Conservation (phyloP, 2,329 filamentous ascomycete genomes). For the Beauveria asiatica region DNA sequence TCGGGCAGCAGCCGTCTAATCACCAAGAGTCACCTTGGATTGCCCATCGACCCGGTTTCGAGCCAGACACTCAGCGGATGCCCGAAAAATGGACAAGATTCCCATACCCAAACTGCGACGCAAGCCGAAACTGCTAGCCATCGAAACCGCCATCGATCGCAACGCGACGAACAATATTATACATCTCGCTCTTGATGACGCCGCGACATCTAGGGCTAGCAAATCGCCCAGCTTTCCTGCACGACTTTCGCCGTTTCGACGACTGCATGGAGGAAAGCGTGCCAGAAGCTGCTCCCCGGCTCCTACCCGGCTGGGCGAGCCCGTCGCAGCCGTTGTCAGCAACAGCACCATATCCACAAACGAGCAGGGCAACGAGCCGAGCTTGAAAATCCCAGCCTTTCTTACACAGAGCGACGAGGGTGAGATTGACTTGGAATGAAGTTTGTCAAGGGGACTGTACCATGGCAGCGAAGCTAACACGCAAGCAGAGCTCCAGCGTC, state of each 20-base stretch:
- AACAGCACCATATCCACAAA: constrained; percentile 23
- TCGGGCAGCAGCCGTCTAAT: neutral
- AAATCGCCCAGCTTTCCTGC: constrained; percentile 16
- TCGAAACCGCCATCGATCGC: constrained; percentile 32
- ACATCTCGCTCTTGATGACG: neutral
- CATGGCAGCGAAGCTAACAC: neutral
- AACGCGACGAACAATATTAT: constrained; percentile 15
- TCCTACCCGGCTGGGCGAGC: neutral
- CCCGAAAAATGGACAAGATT: constrained; percentile 31
- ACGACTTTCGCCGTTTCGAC: constrained; percentile 34
- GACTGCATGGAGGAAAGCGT: constrained; percentile 39
- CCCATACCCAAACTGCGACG: constrained; percentile 34
- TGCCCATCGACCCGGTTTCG: neutral
- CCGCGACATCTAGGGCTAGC: neutral
- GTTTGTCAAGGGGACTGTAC: neutral
- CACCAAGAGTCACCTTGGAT: neutral
- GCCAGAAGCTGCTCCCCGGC: constrained; percentile 34
- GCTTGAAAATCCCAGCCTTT: constrained; percentile 28
- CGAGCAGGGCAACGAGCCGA: constrained; percentile 15
- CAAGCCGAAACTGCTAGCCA: constrained; percentile 35
- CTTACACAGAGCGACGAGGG: constrained; percentile 29
- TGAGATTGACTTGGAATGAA: constrained; percentile 12
- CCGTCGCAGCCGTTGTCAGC: constrained; percentile 25
- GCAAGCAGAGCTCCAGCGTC: constrained; percentile 36
- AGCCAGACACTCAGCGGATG: neutral